Evolutionary conservation across 75 land plant species (phyloP).

Genomic region (Gnetum montanum): DNA sequence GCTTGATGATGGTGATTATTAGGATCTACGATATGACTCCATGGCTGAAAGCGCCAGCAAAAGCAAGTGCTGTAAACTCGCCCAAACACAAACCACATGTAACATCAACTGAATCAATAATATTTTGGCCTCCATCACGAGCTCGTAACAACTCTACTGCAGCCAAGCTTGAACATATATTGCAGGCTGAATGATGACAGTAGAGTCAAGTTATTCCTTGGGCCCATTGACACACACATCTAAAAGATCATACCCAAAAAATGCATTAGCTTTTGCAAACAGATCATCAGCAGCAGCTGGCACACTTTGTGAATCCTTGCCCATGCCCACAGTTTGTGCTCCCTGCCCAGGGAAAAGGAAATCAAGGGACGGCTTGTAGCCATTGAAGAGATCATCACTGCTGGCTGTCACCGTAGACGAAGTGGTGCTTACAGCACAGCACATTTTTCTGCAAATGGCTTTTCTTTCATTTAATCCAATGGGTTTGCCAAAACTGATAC

Average conservation of each 20-base stretch:
- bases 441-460: no score
- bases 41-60: slow-evolving; percentile 99
- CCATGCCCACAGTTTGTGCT: slow-evolving; percentile 98
- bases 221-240: slow-evolving; percentile 91
- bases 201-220: slow-evolving; percentile 92
- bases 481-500: no score
- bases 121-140: slow-evolving; percentile 84
- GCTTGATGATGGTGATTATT: no score
- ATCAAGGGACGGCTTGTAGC: no score
- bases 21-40: no score
- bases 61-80: slow-evolving; percentile 97
- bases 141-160: slow-evolving; percentile 90
- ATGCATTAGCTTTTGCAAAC: slow-evolving; percentile 75
- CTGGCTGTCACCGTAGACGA: no score
- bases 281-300: slow-evolving; percentile 84
- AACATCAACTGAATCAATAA: slow-evolving; percentile 93
- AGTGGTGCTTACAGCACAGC: no score
- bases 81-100: slow-evolving; percentile 96
- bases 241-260: slow-evolving; percentile 93
- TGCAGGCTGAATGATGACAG: slow-evolving; percentile 97
- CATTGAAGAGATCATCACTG: no score
- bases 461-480: no score
- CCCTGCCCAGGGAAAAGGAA: no score
- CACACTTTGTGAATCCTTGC: slow-evolving; percentile 66
- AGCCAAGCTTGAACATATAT: slow-evolving; percentile 97